phyloP scores from a whole-genome alignment of 129 eudicot genomes.

The Ambrosia trifida region DNA sequence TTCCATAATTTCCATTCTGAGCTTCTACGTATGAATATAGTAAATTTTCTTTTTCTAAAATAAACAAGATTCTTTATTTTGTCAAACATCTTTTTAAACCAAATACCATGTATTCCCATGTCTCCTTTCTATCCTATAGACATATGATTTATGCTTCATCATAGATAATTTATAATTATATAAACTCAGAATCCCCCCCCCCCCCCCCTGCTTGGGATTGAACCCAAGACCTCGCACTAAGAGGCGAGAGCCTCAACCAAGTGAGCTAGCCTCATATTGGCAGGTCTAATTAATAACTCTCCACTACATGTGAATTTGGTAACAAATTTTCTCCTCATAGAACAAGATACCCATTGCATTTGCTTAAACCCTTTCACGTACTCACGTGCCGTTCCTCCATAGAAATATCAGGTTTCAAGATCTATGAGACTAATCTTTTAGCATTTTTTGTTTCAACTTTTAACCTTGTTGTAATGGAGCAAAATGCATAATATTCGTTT shows the following conservation, averaged over 20 bases:
- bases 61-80: no score
- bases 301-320: conserved; percentile 1
- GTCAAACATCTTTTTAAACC: no score
- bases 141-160: no score
- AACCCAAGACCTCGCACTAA: no score
- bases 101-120: no score
- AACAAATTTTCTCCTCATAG: not conserved
- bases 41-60: not conserved
- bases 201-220: no score
- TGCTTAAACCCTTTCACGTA: not conserved
- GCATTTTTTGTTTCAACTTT: not conserved
- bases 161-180: no score
- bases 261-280: no score
- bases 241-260: no score
- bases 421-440: not conserved
- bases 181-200: no score
- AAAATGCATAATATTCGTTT: not conserved
- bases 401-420: not conserved
- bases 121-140: no score
- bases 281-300: not conserved
- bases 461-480: not conserved
- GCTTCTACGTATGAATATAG: not conserved
- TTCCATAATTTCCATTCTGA: not conserved
- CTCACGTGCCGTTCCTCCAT: not conserved
- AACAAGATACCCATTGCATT: not conserved